Evolutionary conservation across 2,329 filamentous ascomycete genomes (phyloP).

Genomic region (Xylaria hypoxylon): DNA sequence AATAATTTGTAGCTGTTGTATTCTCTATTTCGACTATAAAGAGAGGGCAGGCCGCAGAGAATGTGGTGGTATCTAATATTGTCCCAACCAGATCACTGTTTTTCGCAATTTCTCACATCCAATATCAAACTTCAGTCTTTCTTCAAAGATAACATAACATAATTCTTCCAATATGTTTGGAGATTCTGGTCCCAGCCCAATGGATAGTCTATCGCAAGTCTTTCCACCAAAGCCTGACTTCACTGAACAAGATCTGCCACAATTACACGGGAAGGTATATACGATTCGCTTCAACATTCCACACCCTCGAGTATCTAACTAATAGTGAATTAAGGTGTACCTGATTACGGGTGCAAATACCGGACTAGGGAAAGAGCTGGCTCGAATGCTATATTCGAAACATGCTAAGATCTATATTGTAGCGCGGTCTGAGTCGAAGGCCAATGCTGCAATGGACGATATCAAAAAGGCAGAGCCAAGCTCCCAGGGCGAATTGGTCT

Average conservation of each 20-base stretch:
- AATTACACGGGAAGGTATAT: constrained; percentile 27
- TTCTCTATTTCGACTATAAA: not conserved
- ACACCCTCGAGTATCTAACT: not conserved
- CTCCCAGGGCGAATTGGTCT: constrained; percentile 49
- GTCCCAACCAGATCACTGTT: not conserved
- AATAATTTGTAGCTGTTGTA: not conserved
- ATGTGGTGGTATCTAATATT: not conserved
- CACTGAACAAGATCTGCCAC: constrained; percentile 22
- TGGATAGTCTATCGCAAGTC: constrained; percentile 24
- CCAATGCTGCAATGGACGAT: constrained; percentile 52
- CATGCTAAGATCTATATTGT: constrained; percentile 59
- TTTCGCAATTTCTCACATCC: not conserved
- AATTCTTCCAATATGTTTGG: constrained; percentile 6
- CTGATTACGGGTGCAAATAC: constrained; percentile 41
- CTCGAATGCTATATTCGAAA: constrained; percentile 54
- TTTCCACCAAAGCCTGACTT: constrained; percentile 30
- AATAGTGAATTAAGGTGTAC: constrained; percentile 16
- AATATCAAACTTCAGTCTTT: not conserved
- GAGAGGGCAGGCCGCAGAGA: no score
- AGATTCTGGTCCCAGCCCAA: constrained; percentile 12
- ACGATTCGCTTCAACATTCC: not conserved
- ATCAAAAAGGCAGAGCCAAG: constrained; percentile 48
- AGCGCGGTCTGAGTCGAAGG: constrained; percentile 55
- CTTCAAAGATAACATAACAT: not conserved
- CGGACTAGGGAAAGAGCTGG: constrained; percentile 56